Conservation (phyloP, 1,284 basidiomycete genomes). For the Dichomitus squalens region DNA sequence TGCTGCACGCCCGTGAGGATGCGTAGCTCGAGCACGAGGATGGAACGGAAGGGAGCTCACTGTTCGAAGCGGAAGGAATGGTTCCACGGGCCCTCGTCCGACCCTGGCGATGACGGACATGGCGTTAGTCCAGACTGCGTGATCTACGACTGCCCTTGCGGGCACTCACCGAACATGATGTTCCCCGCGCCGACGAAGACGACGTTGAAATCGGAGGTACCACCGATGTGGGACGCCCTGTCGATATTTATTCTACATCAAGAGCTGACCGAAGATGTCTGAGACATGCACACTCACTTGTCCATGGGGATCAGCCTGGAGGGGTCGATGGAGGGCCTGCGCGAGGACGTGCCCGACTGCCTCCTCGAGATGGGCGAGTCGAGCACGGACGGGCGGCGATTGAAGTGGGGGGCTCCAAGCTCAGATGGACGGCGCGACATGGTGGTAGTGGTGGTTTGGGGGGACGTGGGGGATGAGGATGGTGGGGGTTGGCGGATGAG, state of each 20-base stretch:
- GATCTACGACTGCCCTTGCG: background rate
- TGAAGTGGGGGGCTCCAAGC: slow-evolving; percentile 19
- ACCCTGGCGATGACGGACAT: slow-evolving; percentile 49
- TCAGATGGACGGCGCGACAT: slow-evolving; percentile 23
- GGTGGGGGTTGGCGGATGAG: slow-evolving; percentile 11
- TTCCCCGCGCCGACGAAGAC: slow-evolving; percentile 93
- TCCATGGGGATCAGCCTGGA: slow-evolving; percentile 75
- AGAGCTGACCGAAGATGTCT: background rate
- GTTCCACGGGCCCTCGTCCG: slow-evolving; percentile 88
- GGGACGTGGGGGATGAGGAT: background rate
- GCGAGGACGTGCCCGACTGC: slow-evolving; percentile 43
- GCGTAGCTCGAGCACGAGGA: slow-evolving; percentile 4
- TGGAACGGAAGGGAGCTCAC: slow-evolving; percentile 42
- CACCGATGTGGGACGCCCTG: slow-evolving; percentile 59
- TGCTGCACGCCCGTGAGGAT: slow-evolving; percentile 51
- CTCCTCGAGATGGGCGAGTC: slow-evolving; percentile 32
- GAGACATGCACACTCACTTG: slow-evolving; percentile 48
- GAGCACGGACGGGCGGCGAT: slow-evolving; percentile 27
- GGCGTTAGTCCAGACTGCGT: background rate
- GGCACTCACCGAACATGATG: slow-evolving; percentile 84
- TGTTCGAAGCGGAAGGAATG: slow-evolving; percentile 95
- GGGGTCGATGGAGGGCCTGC: slow-evolving; percentile 75
- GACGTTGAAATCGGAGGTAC: slow-evolving; percentile 81
- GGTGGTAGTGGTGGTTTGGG: slow-evolving; percentile 9
- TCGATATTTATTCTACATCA: slow-evolving; percentile 10